Evolutionary conservation across 768 basidiomycete species (phyloP).

Genomic region (Mycena haematopus): DNA sequence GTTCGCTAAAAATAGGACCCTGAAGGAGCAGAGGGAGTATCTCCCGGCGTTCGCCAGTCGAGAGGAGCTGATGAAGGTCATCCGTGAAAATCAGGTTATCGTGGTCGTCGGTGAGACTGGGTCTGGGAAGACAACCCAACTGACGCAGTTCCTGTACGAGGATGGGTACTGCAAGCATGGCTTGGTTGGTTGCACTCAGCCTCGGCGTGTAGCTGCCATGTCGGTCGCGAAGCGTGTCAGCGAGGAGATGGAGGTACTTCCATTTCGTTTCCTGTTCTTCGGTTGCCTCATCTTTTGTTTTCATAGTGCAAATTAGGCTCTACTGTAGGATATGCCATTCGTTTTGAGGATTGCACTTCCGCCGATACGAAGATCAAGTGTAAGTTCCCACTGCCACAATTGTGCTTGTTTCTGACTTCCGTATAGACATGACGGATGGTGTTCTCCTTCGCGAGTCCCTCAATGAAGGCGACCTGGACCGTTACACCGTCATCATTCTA

Average conservation of each 20-base stretch:
- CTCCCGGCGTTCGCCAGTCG: conserved; percentile 92
- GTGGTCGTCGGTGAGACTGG: conserved; percentile 99
- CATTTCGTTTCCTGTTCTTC: conserved; percentile 1
- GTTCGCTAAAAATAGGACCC: conserved; percentile 81
- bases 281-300: conserved; percentile 18
- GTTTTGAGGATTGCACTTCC: conserved; percentile 99
- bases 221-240: conserved; percentile 98
- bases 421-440: conserved; percentile 96
- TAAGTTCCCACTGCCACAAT: conserved; percentile 42
- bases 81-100: conserved; percentile 91
- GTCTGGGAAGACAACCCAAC: conserved; percentile 97
- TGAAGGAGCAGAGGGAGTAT: conserved; percentile 93
- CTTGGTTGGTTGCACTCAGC: conserved; percentile 96
- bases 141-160: conserved; percentile 98
- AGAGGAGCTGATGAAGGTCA: conserved; percentile 86
- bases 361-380: conserved; percentile 99
- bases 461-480: conserved; percentile 95
- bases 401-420: conserved; percentile 1
- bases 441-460: conserved; percentile 97
- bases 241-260: conserved; percentile 91
- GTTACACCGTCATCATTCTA: conserved; percentile 94
- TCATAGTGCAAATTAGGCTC: conserved; percentile 95
- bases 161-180: conserved; percentile 92
- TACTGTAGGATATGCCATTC: conserved; percentile 99
- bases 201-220: conserved; percentile 98